Evolutionary conservation across 192 early-diverging fungal genomes (phyloP).

Genomic region (Linnemannia elongata): DNA sequence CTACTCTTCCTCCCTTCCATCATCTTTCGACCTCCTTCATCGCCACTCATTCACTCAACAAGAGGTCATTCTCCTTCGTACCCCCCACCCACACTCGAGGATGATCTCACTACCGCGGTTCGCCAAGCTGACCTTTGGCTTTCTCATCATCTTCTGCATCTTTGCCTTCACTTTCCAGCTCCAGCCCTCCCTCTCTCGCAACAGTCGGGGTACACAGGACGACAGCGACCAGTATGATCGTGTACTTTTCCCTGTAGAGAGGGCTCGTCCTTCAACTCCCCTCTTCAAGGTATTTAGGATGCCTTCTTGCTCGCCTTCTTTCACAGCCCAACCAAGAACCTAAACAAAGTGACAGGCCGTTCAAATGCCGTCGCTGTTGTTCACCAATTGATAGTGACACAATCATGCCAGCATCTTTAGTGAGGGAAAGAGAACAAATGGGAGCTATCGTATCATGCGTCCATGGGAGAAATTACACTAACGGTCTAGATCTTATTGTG

Average conservation of each 20-base stretch:
- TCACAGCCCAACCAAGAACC: no score
- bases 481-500: neutral
- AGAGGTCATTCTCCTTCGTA: neutral
- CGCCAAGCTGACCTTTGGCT: conserved; percentile 17
- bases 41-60: neutral
- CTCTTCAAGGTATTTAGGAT: conserved; percentile 24
- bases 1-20: conserved; percentile 13
- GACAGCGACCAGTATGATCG: conserved; percentile 10
- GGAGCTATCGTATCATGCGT: conserved; percentile 24
- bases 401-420: conserved; percentile 26
- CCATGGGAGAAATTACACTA: neutral
- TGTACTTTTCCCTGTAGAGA: neutral
- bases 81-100: neutral
- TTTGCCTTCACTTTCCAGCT: conserved; percentile 15
- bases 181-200: neutral
- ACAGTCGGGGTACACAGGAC: conserved; percentile 16
- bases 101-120: conserved; percentile 45
- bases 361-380: no score
- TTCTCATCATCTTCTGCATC: conserved; percentile 9
- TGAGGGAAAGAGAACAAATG: conserved; percentile 20
- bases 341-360: no score
- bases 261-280: neutral
- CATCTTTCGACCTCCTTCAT: neutral
- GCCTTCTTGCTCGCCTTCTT: neutral
- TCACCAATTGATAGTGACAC: conserved; percentile 14